Base-by-base conservation (phyloP, 306 rosid species). In the Spatholobus suberectus region DNA sequence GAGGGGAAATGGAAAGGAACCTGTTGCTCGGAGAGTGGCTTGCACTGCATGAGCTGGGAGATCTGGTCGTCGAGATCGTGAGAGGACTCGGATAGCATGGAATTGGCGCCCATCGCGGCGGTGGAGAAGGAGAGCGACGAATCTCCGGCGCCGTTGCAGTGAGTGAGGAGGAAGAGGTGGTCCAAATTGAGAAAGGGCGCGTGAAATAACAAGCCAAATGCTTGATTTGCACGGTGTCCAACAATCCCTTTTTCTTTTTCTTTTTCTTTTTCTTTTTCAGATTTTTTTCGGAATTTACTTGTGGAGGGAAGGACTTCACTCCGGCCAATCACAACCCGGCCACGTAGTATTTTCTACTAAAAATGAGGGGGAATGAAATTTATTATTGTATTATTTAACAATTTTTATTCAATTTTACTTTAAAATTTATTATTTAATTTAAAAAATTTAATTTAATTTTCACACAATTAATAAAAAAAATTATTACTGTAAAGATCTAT, bases 1-100 rank as follows among this genome's bases (percentile, higher is more conserved):
- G 14, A 74, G 34, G 11, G 47, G 12, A 2, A 69, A 54, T 32
- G 7, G 75, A 80, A 54, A 8, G 46, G 59, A 82, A 96, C 99
- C 98, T 93, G 98, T 58, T 89, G 98, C 85, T 96, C 99, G 21
- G 96, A 90, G 75, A 96, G 97, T 29, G 99, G 99, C 84, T 93
- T 93, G 98, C 99, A 96, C 90, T 96, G 96, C 98, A 90, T 92
- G 87, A 96, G 98, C 92, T 96, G 98, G 21, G 97, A 89, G 96
- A 96, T 96, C 99, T 96, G 98, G 86, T 96, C 97, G 68, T 96
- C 91, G 73, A 96, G 92, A 81, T 91, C 94, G 74, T 59, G 78
- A 55, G 84, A 83, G 6, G 91, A 83, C 3, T 93, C 97, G 61
- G 92, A 75, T 9, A 89, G 51, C 52, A 86, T 63, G 17, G 96